phyloP scores from a whole-genome alignment of 2,329 filamentous ascomycete species.

The Pestalotiopsis fici region DNA sequence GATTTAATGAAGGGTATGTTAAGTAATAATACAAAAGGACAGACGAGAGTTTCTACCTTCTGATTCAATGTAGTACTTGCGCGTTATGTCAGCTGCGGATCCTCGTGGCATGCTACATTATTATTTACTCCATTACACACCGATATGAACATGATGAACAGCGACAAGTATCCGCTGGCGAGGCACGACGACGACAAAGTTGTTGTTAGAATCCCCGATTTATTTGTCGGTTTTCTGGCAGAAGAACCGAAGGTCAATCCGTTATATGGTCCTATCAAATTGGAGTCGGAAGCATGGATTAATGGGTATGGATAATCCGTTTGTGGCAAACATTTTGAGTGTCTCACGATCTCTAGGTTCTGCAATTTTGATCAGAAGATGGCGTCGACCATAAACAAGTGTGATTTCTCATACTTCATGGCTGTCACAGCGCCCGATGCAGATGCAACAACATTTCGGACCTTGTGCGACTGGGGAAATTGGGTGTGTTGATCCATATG shows the following conservation, averaged over 20 bases:
- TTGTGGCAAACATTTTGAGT: not conserved
- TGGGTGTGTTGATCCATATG: not conserved
- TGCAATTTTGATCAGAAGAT: slow-evolving; percentile 12
- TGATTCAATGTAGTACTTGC: too few species aligned
- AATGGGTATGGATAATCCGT: not conserved
- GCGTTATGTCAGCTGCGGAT: too few species aligned
- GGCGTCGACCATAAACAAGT: slow-evolving; percentile 8
- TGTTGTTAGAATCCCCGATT: not conserved
- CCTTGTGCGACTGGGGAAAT: not conserved
- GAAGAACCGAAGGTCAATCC: not conserved
- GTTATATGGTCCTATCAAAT: not conserved
- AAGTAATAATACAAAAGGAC: too few species aligned
- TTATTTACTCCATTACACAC: not conserved
- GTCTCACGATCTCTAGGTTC: not conserved
- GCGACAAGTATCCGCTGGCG: not conserved
- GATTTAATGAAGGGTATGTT: too few species aligned
- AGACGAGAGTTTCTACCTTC: too few species aligned
- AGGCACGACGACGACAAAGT: not conserved
- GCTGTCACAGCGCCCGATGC: slow-evolving; percentile 13
- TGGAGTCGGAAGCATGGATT: not conserved
- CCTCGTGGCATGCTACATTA: too few species aligned
- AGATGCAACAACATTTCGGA: slow-evolving; percentile 3
- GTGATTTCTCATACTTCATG: slow-evolving; percentile 15
- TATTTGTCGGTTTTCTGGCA: not conserved
- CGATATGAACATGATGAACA: not conserved